These are phyloP conservation scores for Tetraselmis striata DNA, from an alignment of 139 green algal genomes.

Conservation along the genomic window DNA sequence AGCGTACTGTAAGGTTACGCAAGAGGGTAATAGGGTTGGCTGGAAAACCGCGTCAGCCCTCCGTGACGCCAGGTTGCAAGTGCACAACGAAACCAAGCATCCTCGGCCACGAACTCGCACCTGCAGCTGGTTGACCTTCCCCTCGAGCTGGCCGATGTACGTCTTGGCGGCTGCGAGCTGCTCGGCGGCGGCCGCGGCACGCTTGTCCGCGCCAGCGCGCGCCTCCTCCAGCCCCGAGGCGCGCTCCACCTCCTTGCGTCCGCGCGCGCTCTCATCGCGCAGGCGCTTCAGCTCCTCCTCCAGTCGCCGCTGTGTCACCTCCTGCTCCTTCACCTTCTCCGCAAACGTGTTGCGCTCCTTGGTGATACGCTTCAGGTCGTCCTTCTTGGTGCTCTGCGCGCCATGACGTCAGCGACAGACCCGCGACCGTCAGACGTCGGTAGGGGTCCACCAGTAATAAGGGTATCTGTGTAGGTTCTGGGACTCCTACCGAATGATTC, in stretches of 20 bases:
- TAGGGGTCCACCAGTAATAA: too few relatives aligned
- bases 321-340: constrained; percentile 13
- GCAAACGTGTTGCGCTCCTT: constrained; percentile 21
- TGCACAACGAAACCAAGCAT: too few relatives aligned
- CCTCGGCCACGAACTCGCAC: too few relatives aligned
- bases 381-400: constrained; percentile 18
- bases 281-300: constrained; percentile 8
- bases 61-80: too few relatives aligned
- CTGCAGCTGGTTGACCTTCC: not conserved
- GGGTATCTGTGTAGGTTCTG: too few relatives aligned
- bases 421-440: too few relatives aligned
- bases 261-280: constrained; percentile 6
- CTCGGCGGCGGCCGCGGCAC: not conserved
- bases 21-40: too few relatives aligned
- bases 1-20: too few relatives aligned
- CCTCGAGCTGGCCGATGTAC: not conserved
- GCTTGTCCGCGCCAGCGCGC: not conserved
- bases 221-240: not conserved
- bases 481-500: too few relatives aligned
- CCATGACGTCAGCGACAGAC: too few relatives aligned
- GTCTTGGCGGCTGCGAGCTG: not conserved
- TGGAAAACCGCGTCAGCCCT: too few relatives aligned
- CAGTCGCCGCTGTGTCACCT: not conserved
- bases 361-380: not conserved
- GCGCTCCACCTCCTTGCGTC: not conserved